phyloP scores from a whole-genome alignment of 1,284 basidiomycete genomes.

The Chondrostereum purpureum region DNA sequence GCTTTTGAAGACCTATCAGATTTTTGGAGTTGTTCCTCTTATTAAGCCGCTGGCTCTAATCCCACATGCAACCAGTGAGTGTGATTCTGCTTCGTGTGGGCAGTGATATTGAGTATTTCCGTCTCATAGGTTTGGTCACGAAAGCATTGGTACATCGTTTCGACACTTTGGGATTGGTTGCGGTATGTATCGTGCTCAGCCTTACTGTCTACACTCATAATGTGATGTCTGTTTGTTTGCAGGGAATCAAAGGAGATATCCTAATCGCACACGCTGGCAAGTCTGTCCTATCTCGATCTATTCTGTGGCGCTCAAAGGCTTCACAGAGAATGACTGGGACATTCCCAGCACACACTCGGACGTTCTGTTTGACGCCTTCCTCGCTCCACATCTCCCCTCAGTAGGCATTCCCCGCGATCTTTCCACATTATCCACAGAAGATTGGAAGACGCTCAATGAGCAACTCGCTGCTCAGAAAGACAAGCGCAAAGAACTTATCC shows the following conservation, averaged over 20 bases:
- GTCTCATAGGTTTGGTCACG: slow-evolving; percentile 53
- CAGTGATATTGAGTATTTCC: slow-evolving; percentile 5
- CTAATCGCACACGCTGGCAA: slow-evolving; percentile 67
- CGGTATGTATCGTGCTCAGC: slow-evolving; percentile 30
- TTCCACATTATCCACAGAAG: slow-evolving; percentile 24
- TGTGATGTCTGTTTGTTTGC: no score
- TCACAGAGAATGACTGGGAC: slow-evolving; percentile 62
- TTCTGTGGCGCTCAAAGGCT: neutral
- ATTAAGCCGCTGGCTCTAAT: slow-evolving; percentile 64
- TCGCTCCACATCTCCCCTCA: slow-evolving; percentile 56
- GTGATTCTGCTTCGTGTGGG: slow-evolving; percentile 1
- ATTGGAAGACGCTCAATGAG: slow-evolving; percentile 33
- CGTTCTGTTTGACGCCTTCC: slow-evolving; percentile 63
- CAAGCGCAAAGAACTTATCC: slow-evolving; percentile 40
- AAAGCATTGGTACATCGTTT: slow-evolving; percentile 57
- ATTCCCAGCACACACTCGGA: slow-evolving; percentile 76
- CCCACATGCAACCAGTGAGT: slow-evolving; percentile 65
- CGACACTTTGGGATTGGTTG: slow-evolving; percentile 54
- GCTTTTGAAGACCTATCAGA: slow-evolving; percentile 65
- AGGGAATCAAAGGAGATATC: slow-evolving; percentile 61
- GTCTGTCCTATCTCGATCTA: neutral
- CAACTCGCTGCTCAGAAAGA: slow-evolving; percentile 28
- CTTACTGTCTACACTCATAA: slow-evolving; percentile 6
- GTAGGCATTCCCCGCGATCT: slow-evolving; percentile 33
- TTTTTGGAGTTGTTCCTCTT: slow-evolving; percentile 68